Evolutionary conservation across 176 grass and related monocot genomes (phyloP), one percentile per base, ranked within the genome.

Genomic region (Thinopyrum elongatum): DNA sequence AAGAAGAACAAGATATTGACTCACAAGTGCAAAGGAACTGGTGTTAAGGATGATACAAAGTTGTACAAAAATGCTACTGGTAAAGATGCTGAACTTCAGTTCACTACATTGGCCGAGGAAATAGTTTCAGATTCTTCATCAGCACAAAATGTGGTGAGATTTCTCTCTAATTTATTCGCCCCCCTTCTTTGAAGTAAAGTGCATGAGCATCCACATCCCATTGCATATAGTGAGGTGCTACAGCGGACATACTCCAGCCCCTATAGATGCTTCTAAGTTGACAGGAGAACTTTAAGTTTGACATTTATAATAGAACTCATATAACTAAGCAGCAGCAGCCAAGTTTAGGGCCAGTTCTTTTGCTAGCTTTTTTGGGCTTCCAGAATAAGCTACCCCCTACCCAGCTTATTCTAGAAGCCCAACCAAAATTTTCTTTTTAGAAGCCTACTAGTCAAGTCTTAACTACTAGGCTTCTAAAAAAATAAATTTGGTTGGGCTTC

Each of bases 1-100:
- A 95, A 96, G 86, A 99, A 96, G 78, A 99, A 99, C 88, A 99
- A 90, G 58, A 78, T 90, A 53, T 83, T 99, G 86, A 68, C 65
- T 53, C 69, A 94, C 49, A 92, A 88, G 88, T 87, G 77, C 57
- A 94, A 86, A 86, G 62, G 51, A 75, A 90, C 42, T 57, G 89
- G 60, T 57, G 70, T 81, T 33, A 80, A 81, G 29, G 86, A 53
- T 82, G 49, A 21, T 33, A 85, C 59, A 59, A 67, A 67, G 21
- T 22, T 85, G 53, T 82, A 38, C 65, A 77, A 78, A 89, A 95
- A 78, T 23, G 77, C 27, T 85, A 82, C 46, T 65, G 65, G 62
- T 46, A 84, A 88, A 80, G 62, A 63, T 57, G 84, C 38, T 83
- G 61, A 83, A 79, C 62, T 86, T 84, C 67, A 83, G 41, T 86